Evolutionary conservation across 1,284 basidiomycete genomes (phyloP), one percentile per base, ranked within the genome.

Genomic region (Leccinum griseonigrum): DNA sequence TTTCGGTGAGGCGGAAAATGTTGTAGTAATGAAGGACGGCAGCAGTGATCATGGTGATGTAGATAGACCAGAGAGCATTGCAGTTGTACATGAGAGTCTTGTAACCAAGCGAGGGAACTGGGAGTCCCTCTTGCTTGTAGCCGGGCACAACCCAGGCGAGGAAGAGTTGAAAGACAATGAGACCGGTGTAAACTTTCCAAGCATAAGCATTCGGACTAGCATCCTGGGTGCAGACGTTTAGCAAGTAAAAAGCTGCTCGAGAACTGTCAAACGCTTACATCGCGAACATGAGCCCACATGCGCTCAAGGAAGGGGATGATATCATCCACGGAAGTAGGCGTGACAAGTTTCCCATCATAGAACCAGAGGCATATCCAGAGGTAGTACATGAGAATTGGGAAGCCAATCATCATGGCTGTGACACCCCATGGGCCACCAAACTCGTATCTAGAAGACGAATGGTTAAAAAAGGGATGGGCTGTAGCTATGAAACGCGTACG

Each of bases 331-430:
- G 91, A 90, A 34, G 78, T 79, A 0, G 95, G 95, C 67, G 85
- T 78, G n/a, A 92, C 87, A 50, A 97, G 80, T 68, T 85, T 82
- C 58, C 97, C 97, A 67, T 98, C 91, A 75, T 98, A 96, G 77
- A 95, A 97, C 86, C 92, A 95, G 46, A 98, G 83, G 72, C 97
- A 99, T 68, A 95, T 94, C 94, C 95, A 98, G 67, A 99, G 86
- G 79, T 99, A 99, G 78, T 98, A 98, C 96, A 95, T 94, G 65
- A 94, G 82, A 43, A 88, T 76, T 0, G 97, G 97, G 76, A 99
- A 99, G 58, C 92, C 88, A 32, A 90, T 83, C 92, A 99, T 99
- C 82, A 99, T 98, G 32, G 91, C 91, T 10, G 88, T 78, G 50
- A 96, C 94, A 54, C 97, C 97, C 77, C 83, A 82, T 51, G 97